Evolutionary conservation across 495 filamentous ascomycete species (phyloP), one percentile per base, ranked within the genome.

Genomic region (Penicillium turbatum): DNA sequence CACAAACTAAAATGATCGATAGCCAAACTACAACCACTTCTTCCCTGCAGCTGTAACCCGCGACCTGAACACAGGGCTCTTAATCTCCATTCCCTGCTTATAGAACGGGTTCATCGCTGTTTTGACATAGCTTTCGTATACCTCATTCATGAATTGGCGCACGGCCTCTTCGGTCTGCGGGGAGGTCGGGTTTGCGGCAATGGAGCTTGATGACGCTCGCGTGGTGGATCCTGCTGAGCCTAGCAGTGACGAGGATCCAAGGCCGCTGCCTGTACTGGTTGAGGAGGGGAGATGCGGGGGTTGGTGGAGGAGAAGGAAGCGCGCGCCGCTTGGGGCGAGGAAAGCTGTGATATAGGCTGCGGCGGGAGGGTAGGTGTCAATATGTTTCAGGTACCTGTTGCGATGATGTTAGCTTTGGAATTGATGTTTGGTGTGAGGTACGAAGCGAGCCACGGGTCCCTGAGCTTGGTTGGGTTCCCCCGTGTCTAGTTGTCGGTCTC

Each of bases 91-190:
- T 62, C 92, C 88, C 41, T 84, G 79, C 48, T 79, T 73, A 71
- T 95, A 95, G 71, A 98, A 98, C 31, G 93, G 93, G 67, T 82
- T 96, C 93, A 98, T 97, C 35, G 91, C 81, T n/a, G 89, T 87
- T 79, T 98, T 98, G 40, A 95, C 79, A 81, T 92, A 98, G 53
- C 79, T 85, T 69, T 97, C 93, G 69, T 95, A 97, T 11, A 96
- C 87, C 65, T 98, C 93, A 5, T 75, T 76, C 74, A 98, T 95
- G 73, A 98, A 98, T 69, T 87, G 86, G 62, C 89, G 80, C 54
- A 97, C 86, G 0, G 93, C 92, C 68, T 98, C 93, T 72, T 98
- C 93, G 5, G 90, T 91, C 71, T 91, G 89, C 27, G 90, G 83
- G 30, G 82, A 82, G 0, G 86, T 92, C 2, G 91, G 90, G 65